Evolutionary conservation across 2,329 filamentous ascomycete species (phyloP).

Genomic region (Xylariaceae sp.): DNA sequence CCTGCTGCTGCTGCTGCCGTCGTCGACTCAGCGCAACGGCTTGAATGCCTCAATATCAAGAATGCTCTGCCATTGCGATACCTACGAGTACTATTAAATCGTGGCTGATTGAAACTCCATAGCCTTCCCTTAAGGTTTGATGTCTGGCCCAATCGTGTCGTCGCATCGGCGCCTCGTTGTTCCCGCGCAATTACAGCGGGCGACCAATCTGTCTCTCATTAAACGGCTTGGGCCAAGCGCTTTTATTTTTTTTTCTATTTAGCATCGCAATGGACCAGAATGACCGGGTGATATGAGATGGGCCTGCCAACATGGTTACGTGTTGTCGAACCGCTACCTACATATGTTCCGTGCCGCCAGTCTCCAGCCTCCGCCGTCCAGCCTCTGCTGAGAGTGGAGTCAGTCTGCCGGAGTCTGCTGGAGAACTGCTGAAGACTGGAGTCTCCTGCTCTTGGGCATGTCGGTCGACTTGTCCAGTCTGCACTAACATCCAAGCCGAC

Average conservation of each 20-base stretch:
- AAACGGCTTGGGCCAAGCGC: neutral
- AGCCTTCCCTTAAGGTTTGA: slow-evolving; percentile 7
- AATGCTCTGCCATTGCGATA: neutral
- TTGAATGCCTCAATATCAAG: no score
- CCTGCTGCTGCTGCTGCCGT: neutral
- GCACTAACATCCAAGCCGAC: neutral
- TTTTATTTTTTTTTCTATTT: neutral
- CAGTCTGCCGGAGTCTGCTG: neutral
- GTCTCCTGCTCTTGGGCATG: no score
- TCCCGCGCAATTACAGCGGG: slow-evolving; percentile 9
- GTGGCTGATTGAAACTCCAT: neutral
- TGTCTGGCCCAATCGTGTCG: slow-evolving; percentile 12
- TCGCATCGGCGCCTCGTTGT: slow-evolving; percentile 14
- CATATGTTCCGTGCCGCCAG: neutral
- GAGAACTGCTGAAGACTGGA: neutral
- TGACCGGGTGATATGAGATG: neutral
- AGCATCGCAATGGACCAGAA: neutral
- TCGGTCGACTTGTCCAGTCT: no score
- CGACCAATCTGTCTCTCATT: slow-evolving; percentile 6
- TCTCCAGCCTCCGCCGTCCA: neutral
- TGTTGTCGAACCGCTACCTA: neutral
- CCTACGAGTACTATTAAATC: neutral
- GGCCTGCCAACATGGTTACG: slow-evolving; percentile 1
- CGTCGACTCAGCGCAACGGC: no score
- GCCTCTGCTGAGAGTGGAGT: neutral